Percentiles rank a stretch among this genome's conserved stretches.
Evolutionary conservation across 2,329 filamentous ascomycete species (phyloP).

Genomic region (Aspergillus tamarii): DNA sequence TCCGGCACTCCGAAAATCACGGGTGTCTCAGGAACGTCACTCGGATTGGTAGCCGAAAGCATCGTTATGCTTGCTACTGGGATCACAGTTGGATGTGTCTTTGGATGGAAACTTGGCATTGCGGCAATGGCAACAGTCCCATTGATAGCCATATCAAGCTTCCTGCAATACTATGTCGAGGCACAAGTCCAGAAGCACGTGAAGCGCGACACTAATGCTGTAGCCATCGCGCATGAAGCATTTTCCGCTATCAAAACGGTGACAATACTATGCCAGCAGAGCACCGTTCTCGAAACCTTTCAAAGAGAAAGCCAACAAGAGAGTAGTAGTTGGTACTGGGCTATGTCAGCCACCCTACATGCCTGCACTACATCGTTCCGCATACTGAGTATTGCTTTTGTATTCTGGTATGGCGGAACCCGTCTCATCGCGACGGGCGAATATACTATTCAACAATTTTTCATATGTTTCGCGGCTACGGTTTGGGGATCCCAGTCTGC

Average conservation of each 20-base stretch:
- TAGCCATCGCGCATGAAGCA: neutral
- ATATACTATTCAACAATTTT: neutral
- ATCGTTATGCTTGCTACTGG: neutral
- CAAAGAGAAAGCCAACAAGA: neutral
- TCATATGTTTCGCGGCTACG: neutral
- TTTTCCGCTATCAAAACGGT: neutral
- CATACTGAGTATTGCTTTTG: neutral
- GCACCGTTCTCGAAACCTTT: neutral
- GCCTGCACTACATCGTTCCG: neutral
- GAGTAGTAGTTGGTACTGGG: neutral
- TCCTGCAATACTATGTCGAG: neutral
- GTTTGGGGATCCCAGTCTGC: neutral
- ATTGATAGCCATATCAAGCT: neutral
- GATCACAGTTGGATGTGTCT: neutral
- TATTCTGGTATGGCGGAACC: neutral
- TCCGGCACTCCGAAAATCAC: neutral
- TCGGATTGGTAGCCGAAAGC: neutral
- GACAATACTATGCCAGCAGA: neutral
- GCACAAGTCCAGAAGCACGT: neutral
- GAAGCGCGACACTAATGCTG: neutral
- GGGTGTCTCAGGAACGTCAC: neutral
- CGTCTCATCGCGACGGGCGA: neutral
- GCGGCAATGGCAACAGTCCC: neutral
- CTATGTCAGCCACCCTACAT: neutral
- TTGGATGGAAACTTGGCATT: neutral